Evolutionary conservation across 768 basidiomycete species (phyloP).

Genomic region (Auricularia heimuer): DNA sequence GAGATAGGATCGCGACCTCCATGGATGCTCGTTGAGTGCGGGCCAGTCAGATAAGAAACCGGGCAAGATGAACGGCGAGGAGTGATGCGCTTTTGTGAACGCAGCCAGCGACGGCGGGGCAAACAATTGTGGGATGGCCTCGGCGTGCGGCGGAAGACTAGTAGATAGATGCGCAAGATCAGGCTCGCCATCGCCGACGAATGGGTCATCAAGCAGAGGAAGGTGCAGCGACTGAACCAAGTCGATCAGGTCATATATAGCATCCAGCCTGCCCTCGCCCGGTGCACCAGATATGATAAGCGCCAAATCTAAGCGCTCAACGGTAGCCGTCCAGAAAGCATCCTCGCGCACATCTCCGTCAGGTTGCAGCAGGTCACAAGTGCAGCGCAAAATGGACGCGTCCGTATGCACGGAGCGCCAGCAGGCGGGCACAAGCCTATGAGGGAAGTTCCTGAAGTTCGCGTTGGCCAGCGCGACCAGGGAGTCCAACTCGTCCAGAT

Average conservation of each 20-base stretch:
- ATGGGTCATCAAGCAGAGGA: constrained; percentile 9
- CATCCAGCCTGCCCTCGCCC: constrained; percentile 47
- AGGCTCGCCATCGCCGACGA: neutral
- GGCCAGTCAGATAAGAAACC: constrained; percentile 65
- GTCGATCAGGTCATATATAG: constrained; percentile 54
- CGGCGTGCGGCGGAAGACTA: constrained; percentile 1
- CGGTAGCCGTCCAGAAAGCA: constrained; percentile 28
- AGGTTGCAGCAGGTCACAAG: constrained; percentile 25
- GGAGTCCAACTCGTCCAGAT: constrained; percentile 22
- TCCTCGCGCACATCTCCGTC: constrained; percentile 9
- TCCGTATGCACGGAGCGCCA: constrained; percentile 77
- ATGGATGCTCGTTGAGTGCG: constrained; percentile 58
- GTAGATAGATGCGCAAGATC: constrained; percentile 4
- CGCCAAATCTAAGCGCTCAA: constrained; percentile 62
- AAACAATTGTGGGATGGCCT: constrained; percentile 9
- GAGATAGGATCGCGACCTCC: constrained; percentile 65
- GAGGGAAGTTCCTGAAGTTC: constrained; percentile 35
- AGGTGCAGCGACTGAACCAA: constrained; percentile 40
- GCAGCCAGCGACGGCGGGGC: constrained; percentile 46
- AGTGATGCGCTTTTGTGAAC: constrained; percentile 37
- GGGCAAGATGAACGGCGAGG: constrained; percentile 64
- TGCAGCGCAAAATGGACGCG: constrained; percentile 47
- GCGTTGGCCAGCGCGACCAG: constrained; percentile 41
- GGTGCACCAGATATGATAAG: constrained; percentile 78
- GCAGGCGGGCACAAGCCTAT: constrained; percentile 21